Evolutionary conservation across 1,284 basidiomycete genomes (phyloP), one percentile per base, ranked within the genome.

Genomic region (Sporisorium reilianum): DNA sequence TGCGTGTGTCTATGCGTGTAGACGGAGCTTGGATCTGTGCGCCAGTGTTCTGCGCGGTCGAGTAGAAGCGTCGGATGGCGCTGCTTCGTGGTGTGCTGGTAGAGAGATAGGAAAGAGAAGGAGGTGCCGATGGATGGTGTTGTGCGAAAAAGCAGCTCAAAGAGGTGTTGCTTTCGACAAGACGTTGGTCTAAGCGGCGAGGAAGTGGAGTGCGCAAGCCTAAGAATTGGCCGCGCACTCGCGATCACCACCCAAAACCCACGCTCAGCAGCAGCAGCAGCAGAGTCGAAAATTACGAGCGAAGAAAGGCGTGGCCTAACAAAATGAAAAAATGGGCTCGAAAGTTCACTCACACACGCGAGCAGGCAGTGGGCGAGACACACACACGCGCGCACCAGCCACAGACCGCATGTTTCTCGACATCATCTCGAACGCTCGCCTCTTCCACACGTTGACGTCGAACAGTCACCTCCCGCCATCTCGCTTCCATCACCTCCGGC

Each of bases 111-210:
- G 10, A 5, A 16, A 5, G 34, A 9, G 25, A 53, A 14, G 5
- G 30, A 49, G 30, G 6, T 26, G 6, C 23, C 32, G 54, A 45
- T 41, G 50, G 26, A 22, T 42, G 44, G 44, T 49, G 40, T 42
- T 20, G 16, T 50, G 23, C 28, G 41, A n/a, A 18, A 54, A 40
- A 49, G 63, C 52, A 41, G 51, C 54, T 55, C 12, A 42, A n/a
- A 9, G 23, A 48, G 28, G 59, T 58, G 65, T 62, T 67, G 65
- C 55, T 61, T 49, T 40, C 28, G 16, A 55, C 28, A 48, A 49
- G 25, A 23, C 41, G 61, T 56, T 70, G 67, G 67, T 70, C 67
- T 57, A 57, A 64, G 67, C 62, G 67, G 54, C 48, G 25, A 44
- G 23, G n/a, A 69, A 70, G 67, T 70, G 67, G 67, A 70, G 67